Percentiles rank a stretch among this genome's conserved stretches.
phyloP scores from a whole-genome alignment of 176 grass and related monocot genomes.

The Miscanthus lutarioriparius region DNA sequence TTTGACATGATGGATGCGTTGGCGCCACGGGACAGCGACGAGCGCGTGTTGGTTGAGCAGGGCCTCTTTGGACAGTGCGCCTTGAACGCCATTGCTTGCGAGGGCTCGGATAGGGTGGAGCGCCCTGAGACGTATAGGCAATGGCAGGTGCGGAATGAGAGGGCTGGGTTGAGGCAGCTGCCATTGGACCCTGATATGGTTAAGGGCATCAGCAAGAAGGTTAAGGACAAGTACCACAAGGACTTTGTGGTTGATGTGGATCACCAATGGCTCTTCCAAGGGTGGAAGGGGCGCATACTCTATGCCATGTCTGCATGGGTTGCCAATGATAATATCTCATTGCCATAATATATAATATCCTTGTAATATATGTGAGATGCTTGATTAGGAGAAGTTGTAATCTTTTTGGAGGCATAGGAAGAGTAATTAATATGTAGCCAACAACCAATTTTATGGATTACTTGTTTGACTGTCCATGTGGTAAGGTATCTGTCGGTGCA shows the following conservation, averaged over 20 bases:
- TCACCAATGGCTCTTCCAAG: conserved; percentile 45
- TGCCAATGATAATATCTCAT: background rate
- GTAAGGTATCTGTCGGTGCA: no score
- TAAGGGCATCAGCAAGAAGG: conserved; percentile 24
- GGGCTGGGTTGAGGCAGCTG: conserved; percentile 41
- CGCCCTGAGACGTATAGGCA: conserved; percentile 53
- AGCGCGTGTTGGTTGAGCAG: conserved; percentile 40
- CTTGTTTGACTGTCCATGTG: no score
- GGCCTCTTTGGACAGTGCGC: background rate
- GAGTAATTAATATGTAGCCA: no score
- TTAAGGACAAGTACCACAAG: conserved; percentile 37
- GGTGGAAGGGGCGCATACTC: conserved; percentile 57
- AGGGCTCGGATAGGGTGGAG: conserved; percentile 44
- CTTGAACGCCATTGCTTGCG: conserved; percentile 50
- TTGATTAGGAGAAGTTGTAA: no score
- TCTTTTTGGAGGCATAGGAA: no score
- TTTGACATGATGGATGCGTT: conserved; percentile 42
- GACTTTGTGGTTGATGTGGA: conserved; percentile 52
- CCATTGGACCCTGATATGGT: conserved; percentile 29
- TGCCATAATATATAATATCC: no score
- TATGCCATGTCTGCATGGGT: conserved; percentile 44
- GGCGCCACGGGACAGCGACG: background rate
- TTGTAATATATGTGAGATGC: no score
- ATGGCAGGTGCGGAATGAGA: conserved; percentile 29
- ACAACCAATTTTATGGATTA: no score